Evolutionary conservation across 345 rosid genomes (phyloP).

Genomic region (Corchorus olitorius): DNA sequence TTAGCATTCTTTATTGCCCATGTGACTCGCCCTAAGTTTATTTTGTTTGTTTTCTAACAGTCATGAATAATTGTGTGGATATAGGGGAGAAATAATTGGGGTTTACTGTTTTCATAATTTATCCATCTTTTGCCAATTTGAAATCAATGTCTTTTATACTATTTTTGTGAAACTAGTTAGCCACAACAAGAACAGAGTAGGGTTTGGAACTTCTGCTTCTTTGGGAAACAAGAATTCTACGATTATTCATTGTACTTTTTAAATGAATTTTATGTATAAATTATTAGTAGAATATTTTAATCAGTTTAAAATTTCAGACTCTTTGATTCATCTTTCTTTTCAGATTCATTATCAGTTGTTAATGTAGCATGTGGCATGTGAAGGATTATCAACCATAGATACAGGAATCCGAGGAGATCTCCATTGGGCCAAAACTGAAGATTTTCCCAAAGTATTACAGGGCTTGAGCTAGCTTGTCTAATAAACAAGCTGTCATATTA

Average conservation of each 20-base stretch:
- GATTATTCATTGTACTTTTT: neutral
- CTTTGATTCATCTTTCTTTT: neutral
- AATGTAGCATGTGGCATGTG: no score
- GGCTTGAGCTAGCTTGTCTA: neutral
- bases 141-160: constrained; percentile 6
- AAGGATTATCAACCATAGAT: no score
- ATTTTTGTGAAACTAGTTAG: neutral
- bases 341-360: no score
- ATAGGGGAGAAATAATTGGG: constrained; percentile 12
- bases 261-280: no score
- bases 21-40: constrained; percentile 19
- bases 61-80: constrained; percentile 9
- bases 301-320: no score
- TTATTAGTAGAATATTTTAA: no score
- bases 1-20: constrained; percentile 16
- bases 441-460: neutral
- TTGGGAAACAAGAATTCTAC: neutral
- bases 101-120: constrained; percentile 8
- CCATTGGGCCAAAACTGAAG: neutral
- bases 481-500: neutral
- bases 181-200: neutral
- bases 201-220: neutral
- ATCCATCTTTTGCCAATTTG: neutral
- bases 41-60: constrained; percentile 20
- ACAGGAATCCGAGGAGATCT: neutral